Conservation (phyloP, 2,329 filamentous ascomycete genomes). For the Lojkania enalia region DNA sequence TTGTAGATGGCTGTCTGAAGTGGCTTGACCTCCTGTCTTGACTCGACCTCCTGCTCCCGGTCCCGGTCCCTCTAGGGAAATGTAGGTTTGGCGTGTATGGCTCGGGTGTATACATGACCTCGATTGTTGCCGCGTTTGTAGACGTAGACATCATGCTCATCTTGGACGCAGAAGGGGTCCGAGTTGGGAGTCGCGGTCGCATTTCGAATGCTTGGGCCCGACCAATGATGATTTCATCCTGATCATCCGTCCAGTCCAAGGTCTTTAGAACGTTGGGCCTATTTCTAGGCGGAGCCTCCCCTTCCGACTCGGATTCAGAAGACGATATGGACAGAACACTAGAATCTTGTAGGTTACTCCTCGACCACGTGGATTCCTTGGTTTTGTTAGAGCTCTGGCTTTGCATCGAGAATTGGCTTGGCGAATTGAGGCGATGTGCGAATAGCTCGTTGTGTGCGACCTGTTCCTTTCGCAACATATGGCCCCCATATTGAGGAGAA, state of each 20-base stretch:
- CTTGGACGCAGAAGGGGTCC: slow-evolving; percentile 31
- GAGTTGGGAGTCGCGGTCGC: slow-evolving; percentile 23
- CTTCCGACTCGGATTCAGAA: slow-evolving; percentile 42
- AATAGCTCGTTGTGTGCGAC: slow-evolving; percentile 26
- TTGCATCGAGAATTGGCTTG: slow-evolving; percentile 33
- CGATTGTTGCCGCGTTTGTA: slow-evolving; percentile 44
- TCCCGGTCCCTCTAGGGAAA: slow-evolving; percentile 22
- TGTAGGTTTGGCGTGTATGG: slow-evolving; percentile 23
- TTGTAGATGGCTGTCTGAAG: slow-evolving; percentile 43
- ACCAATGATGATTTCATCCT: slow-evolving; percentile 42
- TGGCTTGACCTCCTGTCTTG: slow-evolving; percentile 31
- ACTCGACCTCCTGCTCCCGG: not conserved
- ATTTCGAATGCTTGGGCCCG: slow-evolving; percentile 44
- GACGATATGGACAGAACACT: slow-evolving; percentile 47
- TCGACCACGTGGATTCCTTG: slow-evolving; percentile 38
- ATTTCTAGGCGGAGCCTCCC: slow-evolving; percentile 10
- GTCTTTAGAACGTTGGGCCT: slow-evolving; percentile 35
- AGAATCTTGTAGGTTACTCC: slow-evolving; percentile 41
- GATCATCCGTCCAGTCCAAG: slow-evolving; percentile 37
- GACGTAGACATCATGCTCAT: slow-evolving; percentile 40
- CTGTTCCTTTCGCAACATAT: slow-evolving; percentile 22
- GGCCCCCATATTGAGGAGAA: slow-evolving; percentile 19
- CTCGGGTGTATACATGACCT: slow-evolving; percentile 45
- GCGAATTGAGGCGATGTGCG: slow-evolving; percentile 29
- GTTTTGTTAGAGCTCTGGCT: slow-evolving; percentile 35